These are phyloP conservation scores for Cystofilobasidium macerans DNA, from an alignment of 768 basidiomycete species.

Conservation along the genomic window DNA sequence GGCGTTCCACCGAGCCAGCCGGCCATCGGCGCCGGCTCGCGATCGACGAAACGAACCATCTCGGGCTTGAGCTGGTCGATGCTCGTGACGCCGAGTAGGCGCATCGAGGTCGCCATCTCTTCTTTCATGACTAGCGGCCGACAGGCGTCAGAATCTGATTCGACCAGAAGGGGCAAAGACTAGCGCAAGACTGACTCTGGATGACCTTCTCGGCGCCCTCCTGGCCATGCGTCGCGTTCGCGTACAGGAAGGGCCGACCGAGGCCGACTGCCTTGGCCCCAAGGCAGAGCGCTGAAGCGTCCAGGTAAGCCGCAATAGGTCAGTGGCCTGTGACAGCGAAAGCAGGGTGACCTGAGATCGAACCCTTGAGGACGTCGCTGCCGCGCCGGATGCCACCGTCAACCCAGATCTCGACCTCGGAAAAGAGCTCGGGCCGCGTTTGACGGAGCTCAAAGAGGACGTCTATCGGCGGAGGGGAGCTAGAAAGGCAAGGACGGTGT, in stretches of 20 bases:
- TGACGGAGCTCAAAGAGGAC: slow-evolving; percentile 26
- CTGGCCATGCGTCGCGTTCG: slow-evolving; percentile 38
- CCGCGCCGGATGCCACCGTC: slow-evolving; percentile 28
- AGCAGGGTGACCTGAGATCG: neutral
- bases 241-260: slow-evolving; percentile 40
- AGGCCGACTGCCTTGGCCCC: slow-evolving; percentile 40
- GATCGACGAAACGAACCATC: slow-evolving; percentile 29
- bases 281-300: slow-evolving; percentile 61
- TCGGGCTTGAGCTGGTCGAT: slow-evolving; percentile 39
- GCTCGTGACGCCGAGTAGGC: slow-evolving; percentile 40
- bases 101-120: slow-evolving; percentile 41
- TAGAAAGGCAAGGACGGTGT: no score
- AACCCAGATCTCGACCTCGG: slow-evolving; percentile 48
- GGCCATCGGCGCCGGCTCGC: slow-evolving; percentile 7
- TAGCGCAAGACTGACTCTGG: slow-evolving; percentile 18
- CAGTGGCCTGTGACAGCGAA: neutral
- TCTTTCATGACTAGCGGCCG: slow-evolving; percentile 38
- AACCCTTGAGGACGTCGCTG: slow-evolving; percentile 50
- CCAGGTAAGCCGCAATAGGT: no score
- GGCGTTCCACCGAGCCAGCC: neutral
- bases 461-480: slow-evolving; percentile 23
- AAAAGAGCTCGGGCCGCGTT: slow-evolving; percentile 34
- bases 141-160: neutral
- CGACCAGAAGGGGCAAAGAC: no score
- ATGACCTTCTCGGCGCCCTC: slow-evolving; percentile 37